Conservation (phyloP, 306 rosid species). For the Canavalia ensiformis region DNA sequence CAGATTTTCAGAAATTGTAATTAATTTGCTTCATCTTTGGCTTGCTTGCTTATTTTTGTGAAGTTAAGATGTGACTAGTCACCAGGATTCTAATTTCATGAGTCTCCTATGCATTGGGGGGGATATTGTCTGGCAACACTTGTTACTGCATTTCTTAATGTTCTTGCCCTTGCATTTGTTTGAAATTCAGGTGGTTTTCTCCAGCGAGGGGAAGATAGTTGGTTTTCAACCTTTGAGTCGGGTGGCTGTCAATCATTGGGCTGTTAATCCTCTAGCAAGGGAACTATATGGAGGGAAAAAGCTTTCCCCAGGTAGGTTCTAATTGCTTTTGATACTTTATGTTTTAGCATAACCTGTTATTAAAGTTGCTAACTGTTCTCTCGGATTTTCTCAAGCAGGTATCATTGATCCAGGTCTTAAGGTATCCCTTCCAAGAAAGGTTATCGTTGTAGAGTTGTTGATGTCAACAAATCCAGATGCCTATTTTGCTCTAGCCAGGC, state of each 20-base stretch:
- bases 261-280: conserved; percentile 83
- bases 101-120: neutral
- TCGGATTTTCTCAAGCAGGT: conserved; percentile 63
- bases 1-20: conserved; percentile 16
- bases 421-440: conserved; percentile 60
- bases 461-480: conserved; percentile 78
- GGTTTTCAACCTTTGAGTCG: conserved; percentile 94
- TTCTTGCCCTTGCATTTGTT: conserved; percentile 21
- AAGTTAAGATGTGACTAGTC: conserved; percentile 16
- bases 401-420: conserved; percentile 79
- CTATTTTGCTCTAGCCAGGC: conserved; percentile 83
- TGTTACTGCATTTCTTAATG: neutral
- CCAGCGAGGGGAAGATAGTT: conserved; percentile 68
- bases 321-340: conserved; percentile 23
- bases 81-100: conserved; percentile 13
- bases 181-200: conserved; percentile 80
- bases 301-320: conserved; percentile 77
- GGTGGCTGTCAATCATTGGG: conserved; percentile 91
- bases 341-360: conserved; percentile 28
- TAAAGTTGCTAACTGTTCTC: conserved; percentile 28
- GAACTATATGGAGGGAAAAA: conserved; percentile 84
- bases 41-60: conserved; percentile 7
- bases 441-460: conserved; percentile 75
- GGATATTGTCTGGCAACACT: neutral
- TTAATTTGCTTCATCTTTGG: conserved; percentile 7